Evolutionary conservation across 257 asterid genomes (phyloP).

Genomic region (Dorcoceras hygrometricum): DNA sequence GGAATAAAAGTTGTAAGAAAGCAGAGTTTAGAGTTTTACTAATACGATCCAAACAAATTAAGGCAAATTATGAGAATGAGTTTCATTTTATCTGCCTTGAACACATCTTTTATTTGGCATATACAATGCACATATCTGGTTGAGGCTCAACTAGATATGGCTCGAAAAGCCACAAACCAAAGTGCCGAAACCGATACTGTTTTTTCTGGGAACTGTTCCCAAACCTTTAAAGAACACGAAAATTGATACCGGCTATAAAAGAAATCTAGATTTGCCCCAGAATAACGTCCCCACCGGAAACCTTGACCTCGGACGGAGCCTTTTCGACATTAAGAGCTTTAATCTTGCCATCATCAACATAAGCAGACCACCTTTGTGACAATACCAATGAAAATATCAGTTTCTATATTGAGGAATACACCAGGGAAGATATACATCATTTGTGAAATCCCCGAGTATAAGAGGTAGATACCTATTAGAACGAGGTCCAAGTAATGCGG

Average conservation of each 20-base stretch:
- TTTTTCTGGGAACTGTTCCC: not conserved
- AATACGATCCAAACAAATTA: no score
- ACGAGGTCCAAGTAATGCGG: conserved; percentile 86
- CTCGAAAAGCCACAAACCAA: not conserved
- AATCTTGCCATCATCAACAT: conserved; percentile 77
- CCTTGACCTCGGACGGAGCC: conserved; percentile 80
- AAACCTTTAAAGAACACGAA: not conserved
- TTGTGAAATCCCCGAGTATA: not conserved
- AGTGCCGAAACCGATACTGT: not conserved
- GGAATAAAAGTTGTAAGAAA: no score
- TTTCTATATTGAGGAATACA: not conserved
- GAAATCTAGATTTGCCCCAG: conserved; percentile 61
- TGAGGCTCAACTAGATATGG: not conserved
- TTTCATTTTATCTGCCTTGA: no score
- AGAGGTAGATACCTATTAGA: conserved; percentile 62
- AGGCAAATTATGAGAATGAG: no score
- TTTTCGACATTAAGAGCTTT: conserved; percentile 79
- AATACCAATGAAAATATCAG: conserved; percentile 10
- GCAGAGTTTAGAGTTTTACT: no score
- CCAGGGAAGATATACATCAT: not conserved
- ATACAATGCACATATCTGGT: not conserved
- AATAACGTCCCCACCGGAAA: conserved; percentile 83
- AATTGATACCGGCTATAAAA: not conserved
- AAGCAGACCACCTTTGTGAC: conserved; percentile 85
- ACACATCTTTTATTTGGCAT: not conserved